These are phyloP conservation scores for Pseudogymnoascus sp. DNA, from an alignment of 2,329 filamentous ascomycete genomes.

Conservation along the genomic window DNA sequence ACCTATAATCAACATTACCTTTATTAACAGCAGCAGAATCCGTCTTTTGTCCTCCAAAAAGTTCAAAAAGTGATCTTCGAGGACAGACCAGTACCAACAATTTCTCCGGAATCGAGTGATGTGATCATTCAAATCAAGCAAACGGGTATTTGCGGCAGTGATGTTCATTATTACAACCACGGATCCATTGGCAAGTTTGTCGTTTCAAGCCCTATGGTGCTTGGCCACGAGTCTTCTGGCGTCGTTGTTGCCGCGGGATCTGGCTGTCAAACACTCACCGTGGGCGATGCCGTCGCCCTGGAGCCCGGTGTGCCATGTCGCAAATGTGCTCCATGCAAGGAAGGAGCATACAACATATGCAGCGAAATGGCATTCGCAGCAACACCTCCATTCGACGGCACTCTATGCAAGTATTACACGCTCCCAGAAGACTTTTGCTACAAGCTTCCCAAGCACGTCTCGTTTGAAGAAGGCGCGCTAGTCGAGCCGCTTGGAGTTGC, in stretches of 20 bases:
- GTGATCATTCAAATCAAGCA: conserved; percentile 39
- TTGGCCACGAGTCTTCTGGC: conserved; percentile 52
- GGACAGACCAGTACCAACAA: conserved; percentile 33
- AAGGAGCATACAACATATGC: conserved; percentile 36
- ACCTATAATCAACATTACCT: background rate
- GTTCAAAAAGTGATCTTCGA: conserved; percentile 40
- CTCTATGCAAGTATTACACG: conserved; percentile 42
- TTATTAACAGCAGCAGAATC: conserved; percentile 30
- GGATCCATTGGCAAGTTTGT: conserved; percentile 62
- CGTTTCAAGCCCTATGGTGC: conserved; percentile 51
- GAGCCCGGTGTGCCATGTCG: conserved; percentile 25
- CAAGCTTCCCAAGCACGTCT: conserved; percentile 37
- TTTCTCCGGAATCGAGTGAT: conserved; percentile 26
- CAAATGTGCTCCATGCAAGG: conserved; percentile 35
- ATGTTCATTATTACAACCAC: conserved; percentile 52
- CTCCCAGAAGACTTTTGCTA: conserved; percentile 42
- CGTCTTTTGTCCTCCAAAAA: conserved; percentile 40
- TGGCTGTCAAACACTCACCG: conserved; percentile 36
- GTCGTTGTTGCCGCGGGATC: conserved; percentile 45
- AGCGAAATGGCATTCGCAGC: conserved; percentile 41
- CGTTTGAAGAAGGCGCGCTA: conserved; percentile 44
- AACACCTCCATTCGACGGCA: conserved; percentile 42
- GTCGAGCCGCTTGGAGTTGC: conserved; percentile 47
- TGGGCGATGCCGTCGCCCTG: conserved; percentile 46
- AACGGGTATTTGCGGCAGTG: conserved; percentile 42